Evolutionary conservation across 768 basidiomycete genomes (phyloP), one percentile per base, ranked within the genome.

Genomic region (Pilatotrama ljubarskyi): DNA sequence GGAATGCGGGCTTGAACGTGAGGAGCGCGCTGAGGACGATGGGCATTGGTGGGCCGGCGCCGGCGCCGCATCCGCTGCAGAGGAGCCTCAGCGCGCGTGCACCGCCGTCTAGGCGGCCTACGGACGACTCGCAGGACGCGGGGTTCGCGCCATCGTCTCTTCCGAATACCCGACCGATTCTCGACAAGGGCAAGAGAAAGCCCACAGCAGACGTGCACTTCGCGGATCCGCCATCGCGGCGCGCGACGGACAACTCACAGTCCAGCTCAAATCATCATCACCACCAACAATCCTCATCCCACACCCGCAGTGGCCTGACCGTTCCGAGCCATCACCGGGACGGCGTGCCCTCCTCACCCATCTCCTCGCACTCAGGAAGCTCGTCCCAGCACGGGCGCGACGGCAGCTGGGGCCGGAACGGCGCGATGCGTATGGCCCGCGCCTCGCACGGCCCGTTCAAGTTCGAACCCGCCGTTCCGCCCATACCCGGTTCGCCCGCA

Each of bases 401-500:
- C 26, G 83, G 84, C 1, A 87, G 85, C 65, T 78, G 81, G 75
- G 82, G 88, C n/a, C 79, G 81, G 62, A 79, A 78, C 15, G 77
- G 79, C 24, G 80, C 81, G 43, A 78, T 75, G 63, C 72, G 70
- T 65, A 42, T 63, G 43, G 63, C 37, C 6, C 64, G 78, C 25
- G 70, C 74, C 5, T 79, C 83, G 0, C 88, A 88, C 69, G 83
- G 82, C 9, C 75, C 80, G 26, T 90, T 91, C 66, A 73, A 82
- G 5, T 90, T 90, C 65, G 88, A 91, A 65, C 84, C 86, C 18
- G 80, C 87, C 0, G 83, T 86, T 2, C 82, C 85, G 17, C 78
- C 83, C 2, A 70, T 70, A 15, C 68, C 69, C 15, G 69, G 69
- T 13, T 71, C 70, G 2, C 70, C 70, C 14, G 68, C 70, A 7